Conservation (phyloP, 163 green algal genomes). For the Scenedesmus sp. region DNA sequence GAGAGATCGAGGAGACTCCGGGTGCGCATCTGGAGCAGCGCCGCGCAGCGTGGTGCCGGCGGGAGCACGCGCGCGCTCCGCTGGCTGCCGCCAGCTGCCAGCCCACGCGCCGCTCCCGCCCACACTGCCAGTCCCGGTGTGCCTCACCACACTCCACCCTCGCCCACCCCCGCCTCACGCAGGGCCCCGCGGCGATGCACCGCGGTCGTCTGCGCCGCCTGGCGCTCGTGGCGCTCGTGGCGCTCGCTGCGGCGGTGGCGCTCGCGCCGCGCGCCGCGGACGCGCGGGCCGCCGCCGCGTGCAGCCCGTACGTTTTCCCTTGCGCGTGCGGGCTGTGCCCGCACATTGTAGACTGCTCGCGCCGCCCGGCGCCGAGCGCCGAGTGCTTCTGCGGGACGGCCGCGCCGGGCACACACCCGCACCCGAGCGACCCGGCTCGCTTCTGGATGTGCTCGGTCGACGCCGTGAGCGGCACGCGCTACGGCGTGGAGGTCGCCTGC, state of each 20-base stretch:
- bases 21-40: no score
- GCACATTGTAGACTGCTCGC: constrained; percentile 37
- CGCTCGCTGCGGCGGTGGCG: neutral
- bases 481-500: constrained; percentile 35
- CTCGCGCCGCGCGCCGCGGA: neutral
- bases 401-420: constrained; percentile 12
- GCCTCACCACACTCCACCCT: no score
- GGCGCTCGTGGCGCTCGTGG: neutral
- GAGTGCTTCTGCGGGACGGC: constrained; percentile 39
- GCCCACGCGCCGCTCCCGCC: no score
- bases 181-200: no score
- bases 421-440: constrained; percentile 10
- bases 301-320: constrained; percentile 33
- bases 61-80: no score
- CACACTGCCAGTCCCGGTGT: no score
- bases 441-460: constrained; percentile 41
- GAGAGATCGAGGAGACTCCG: no score
- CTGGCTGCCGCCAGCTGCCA: no score
- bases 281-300: constrained; percentile 4
- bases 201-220: no score
- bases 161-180: no score
- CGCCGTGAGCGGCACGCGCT: neutral
- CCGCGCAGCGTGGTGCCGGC: no score
- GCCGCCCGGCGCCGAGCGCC: neutral
- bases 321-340: constrained; percentile 38